A percentile compares a stretch with the other conserved stretches of the same genome.
Evolutionary conservation across 805 yeast species (phyloP).

Genomic region (Saturnispora zaruensis): DNA sequence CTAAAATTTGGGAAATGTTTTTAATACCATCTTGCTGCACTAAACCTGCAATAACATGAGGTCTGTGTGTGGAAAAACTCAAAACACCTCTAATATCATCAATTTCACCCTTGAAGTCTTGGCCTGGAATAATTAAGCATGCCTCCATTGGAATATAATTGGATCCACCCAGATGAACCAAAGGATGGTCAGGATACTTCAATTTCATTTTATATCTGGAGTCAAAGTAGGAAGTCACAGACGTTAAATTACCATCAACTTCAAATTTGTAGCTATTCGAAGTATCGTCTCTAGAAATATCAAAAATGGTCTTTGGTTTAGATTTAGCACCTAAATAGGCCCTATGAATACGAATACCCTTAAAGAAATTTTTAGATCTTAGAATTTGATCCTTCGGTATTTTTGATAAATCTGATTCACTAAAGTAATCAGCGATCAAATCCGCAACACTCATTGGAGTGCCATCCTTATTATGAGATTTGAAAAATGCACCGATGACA

Average conservation of each 20-base stretch:
- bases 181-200: constrained; percentile 22
- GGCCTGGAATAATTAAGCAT: constrained; percentile 23
- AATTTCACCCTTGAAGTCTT: constrained; percentile 24
- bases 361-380: constrained; percentile 17
- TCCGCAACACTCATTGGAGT: constrained; percentile 22
- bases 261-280: constrained; percentile 20
- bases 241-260: constrained; percentile 17
- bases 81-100: constrained; percentile 25
- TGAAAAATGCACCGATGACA: constrained; percentile 23
- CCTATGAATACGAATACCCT: constrained; percentile 20
- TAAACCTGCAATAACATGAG: constrained; percentile 23
- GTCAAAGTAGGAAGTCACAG: constrained; percentile 23
- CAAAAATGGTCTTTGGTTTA: constrained; percentile 21
- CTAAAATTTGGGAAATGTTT: constrained; percentile 11
- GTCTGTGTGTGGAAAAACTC: constrained; percentile 24
- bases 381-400: constrained; percentile 9
- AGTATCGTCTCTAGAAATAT: constrained; percentile 16
- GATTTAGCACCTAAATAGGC: constrained; percentile 17
- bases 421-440: constrained; percentile 20
- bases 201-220: constrained; percentile 19
- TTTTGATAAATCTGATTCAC: constrained; percentile 13
- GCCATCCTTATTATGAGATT: constrained; percentile 21
- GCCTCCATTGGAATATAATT: constrained; percentile 25
- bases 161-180: constrained; percentile 23
- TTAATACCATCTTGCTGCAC: constrained; percentile 23